Base-by-base conservation (phyloP, 208 protist genomes). In the Zelonia costaricensis region DNA sequence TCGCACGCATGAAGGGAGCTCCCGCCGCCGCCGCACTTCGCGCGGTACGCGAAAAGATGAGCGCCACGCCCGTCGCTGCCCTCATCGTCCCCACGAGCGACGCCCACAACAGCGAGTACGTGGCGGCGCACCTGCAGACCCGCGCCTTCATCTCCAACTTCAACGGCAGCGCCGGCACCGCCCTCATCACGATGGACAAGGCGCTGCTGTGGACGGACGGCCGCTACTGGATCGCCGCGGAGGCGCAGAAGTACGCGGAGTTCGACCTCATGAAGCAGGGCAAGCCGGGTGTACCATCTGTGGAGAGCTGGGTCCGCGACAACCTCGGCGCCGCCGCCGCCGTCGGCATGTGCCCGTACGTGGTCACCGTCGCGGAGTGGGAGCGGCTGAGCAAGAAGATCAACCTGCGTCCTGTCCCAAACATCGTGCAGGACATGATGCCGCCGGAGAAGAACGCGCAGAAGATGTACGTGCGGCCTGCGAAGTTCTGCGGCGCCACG, bases 161-260 rank as follows among this genome's bases (percentile, higher is more conserved):
- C 75, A 79, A 69, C 30, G 98, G 98, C 52, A 98, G 93, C 25
- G 83, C 97, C 2, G 98, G 98, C 31, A 97, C 81, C 15, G 84
- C 79, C 31, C 48, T 95, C 25, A 77, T 97, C 46, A 92, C 85
- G 18, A 53, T 77, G 65, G 70, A 87, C 4, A 65, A 86, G 31
- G 92, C 94, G 6, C 77, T 98, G 30, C 58, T 99, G 15, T 99
- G 96, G 97, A 99, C 98, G 3, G 98, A 99, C 66, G 98, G 97
- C 4, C 93, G 98, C 27, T 99, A 99, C 80, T 98, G 90, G 76
- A 40, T 97, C 22, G 96, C 98, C 52, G 98, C 97, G 0, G 78
- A 74, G 38, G 51, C 89, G 30, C 56, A 95, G 64, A 64, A 98
- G 10, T 91, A 86, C 63, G 58, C 76, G 0, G 80, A 86, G 62